Percentiles rank a stretch among this genome's conserved stretches.
Evolutionary conservation across 768 basidiomycete species (phyloP).

Genomic region (Lyophyllum atratum): DNA sequence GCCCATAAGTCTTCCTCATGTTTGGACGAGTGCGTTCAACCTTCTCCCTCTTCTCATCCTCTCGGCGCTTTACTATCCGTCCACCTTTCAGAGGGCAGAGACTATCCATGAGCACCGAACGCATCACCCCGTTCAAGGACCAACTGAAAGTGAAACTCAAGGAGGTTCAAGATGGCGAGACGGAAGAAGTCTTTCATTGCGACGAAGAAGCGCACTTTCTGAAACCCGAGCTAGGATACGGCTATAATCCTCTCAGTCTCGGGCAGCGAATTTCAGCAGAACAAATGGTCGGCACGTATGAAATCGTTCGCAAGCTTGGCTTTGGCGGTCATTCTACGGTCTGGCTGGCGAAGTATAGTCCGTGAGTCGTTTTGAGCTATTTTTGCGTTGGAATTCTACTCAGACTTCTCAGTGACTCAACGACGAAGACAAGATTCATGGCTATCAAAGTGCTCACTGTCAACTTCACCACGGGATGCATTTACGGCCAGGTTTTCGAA

Average conservation of each 20-base stretch:
- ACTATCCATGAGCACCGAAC: too few species aligned
- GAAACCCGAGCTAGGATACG: not conserved
- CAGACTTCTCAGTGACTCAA: not conserved
- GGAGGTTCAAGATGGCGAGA: too few species aligned
- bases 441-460: not conserved
- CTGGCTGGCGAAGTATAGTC: not conserved
- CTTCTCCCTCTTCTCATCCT: too few species aligned
- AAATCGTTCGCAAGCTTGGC: not conserved
- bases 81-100: too few species aligned
- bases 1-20: too few species aligned
- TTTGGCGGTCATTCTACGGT: not conserved
- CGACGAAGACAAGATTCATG: not conserved
- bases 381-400: constrained; percentile 5
- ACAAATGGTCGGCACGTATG: not conserved
- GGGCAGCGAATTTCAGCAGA: not conserved
- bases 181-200: not conserved
- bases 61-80: too few species aligned
- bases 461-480: not conserved
- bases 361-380: not conserved
- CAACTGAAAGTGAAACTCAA: too few species aligned
- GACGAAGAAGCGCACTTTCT: not conserved
- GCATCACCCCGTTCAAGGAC: too few species aligned
- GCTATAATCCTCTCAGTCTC: not conserved
- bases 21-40: too few species aligned
- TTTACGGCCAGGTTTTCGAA: not conserved